Evolutionary conservation across 2,329 filamentous ascomycete species (phyloP).

Genomic region (Microdochium bolleyi): DNA sequence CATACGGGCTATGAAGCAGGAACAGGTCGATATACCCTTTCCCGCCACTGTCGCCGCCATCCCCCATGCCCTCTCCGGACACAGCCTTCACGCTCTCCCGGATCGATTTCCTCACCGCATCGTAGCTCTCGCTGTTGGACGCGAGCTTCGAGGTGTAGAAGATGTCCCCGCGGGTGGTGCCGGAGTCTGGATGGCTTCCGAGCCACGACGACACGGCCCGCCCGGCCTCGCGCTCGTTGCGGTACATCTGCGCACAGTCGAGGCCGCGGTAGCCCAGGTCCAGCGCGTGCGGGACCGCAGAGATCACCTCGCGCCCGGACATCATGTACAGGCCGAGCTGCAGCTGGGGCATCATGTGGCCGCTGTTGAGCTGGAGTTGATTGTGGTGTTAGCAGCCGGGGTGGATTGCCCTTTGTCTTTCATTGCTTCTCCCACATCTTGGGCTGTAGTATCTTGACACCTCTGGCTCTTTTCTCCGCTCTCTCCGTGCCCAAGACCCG

Average conservation of each 20-base stretch:
- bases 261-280: slow-evolving; percentile 43
- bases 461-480: too few species aligned
- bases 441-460: too few species aligned
- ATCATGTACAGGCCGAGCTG: slow-evolving; percentile 71
- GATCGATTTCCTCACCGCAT: slow-evolving; percentile 60
- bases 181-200: too few species aligned
- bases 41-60: slow-evolving; percentile 30
- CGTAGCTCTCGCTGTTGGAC: slow-evolving; percentile 55
- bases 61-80: background rate
- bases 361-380: slow-evolving; percentile 49
- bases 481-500: too few species aligned
- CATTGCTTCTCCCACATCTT: too few species aligned
- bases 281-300: slow-evolving; percentile 50
- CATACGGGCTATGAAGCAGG: slow-evolving; percentile 71
- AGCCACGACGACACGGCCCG: slow-evolving; percentile 55
- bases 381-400: background rate
- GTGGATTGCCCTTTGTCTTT: too few species aligned
- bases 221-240: slow-evolving; percentile 66
- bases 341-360: slow-evolving; percentile 59
- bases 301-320: slow-evolving; percentile 49
- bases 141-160: slow-evolving; percentile 78
- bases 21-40: slow-evolving; percentile 75
- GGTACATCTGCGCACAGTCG: slow-evolving; percentile 46
- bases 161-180: slow-evolving; percentile 61
- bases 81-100: slow-evolving; percentile 51